Evolutionary conservation across 1,139 yeast species (phyloP).

Genomic region (Blastobotrys aristatus): DNA sequence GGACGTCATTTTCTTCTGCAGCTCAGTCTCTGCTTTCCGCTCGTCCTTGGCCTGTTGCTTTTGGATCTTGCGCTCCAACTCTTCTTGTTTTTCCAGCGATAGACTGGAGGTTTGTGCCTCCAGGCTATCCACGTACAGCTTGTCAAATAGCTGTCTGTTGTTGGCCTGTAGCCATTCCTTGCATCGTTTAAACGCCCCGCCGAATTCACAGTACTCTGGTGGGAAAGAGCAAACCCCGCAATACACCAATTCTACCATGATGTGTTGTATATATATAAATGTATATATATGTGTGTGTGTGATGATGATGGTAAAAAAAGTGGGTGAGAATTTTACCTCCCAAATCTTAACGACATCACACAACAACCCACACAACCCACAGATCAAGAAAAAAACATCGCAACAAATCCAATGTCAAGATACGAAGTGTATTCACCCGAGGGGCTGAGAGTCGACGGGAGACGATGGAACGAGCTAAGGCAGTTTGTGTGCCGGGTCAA

Average conservation of each 20-base stretch:
- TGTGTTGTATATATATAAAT: slow-evolving; percentile 3
- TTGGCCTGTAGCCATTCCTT: slow-evolving; percentile 70
- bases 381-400: background rate
- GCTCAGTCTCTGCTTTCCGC: slow-evolving; percentile 78
- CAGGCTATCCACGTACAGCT: slow-evolving; percentile 49
- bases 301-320: background rate
- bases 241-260: slow-evolving; percentile 40
- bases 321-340: background rate
- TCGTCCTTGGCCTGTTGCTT: slow-evolving; percentile 88
- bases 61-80: slow-evolving; percentile 73
- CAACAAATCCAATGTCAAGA: slow-evolving; percentile 17
- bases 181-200: slow-evolving; percentile 75
- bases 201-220: slow-evolving; percentile 93
- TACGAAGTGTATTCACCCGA: slow-evolving; percentile 89
- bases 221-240: slow-evolving; percentile 87
- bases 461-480: slow-evolving; percentile 91
- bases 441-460: slow-evolving; percentile 86
- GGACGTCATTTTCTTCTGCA: slow-evolving; percentile 70
- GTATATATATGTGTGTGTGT: slow-evolving; percentile 1
- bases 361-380: background rate
- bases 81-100: slow-evolving; percentile 73
- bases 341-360: too few species aligned
- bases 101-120: slow-evolving; percentile 51
- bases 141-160: slow-evolving; percentile 51
- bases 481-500: slow-evolving; percentile 74